Evolutionary conservation across 805 yeast species (phyloP).

Genomic region (Pichia nanzhaoensis): DNA sequence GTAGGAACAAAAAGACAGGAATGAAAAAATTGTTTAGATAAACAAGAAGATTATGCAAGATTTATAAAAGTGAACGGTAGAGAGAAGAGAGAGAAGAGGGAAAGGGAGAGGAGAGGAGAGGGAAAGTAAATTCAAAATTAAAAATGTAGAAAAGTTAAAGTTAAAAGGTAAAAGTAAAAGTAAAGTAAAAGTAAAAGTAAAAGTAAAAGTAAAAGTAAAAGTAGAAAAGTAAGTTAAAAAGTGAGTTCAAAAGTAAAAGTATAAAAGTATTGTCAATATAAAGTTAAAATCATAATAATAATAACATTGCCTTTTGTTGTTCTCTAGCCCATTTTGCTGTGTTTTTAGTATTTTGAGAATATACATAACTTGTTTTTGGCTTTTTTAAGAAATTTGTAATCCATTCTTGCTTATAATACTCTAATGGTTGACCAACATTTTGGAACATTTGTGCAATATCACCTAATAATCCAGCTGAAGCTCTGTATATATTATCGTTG

Average conservation of each 20-base stretch:
- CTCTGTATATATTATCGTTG: slow-evolving; percentile 67
- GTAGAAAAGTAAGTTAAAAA: slow-evolving; percentile 1
- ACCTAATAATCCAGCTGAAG: slow-evolving; percentile 87
- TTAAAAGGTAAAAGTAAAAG: neutral
- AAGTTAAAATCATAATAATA: slow-evolving; percentile 6
- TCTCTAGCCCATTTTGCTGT: slow-evolving; percentile 98
- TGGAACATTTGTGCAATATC: slow-evolving; percentile 87
- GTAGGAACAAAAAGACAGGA: neutral
- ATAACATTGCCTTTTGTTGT: slow-evolving; percentile 46
- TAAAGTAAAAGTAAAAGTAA: neutral
- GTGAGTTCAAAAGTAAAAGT: neutral
- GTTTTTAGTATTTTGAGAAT: slow-evolving; percentile 64
- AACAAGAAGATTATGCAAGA: slow-evolving; percentile 2
- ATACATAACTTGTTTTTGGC: slow-evolving; percentile 58
- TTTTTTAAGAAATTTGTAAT: slow-evolving; percentile 67
- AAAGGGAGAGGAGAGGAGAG: slow-evolving; percentile 9
- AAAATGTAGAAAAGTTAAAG: slow-evolving; percentile 8
- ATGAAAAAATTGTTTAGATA: neutral
- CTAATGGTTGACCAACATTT: slow-evolving; percentile 39
- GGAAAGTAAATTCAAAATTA: slow-evolving; percentile 7
- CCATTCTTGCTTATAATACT: slow-evolving; percentile 68
- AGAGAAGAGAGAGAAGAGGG: slow-evolving; percentile 11
- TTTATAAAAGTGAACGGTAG: slow-evolving; percentile 5
- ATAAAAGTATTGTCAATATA: slow-evolving; percentile 1
- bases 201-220: neutral